Percentiles rank a stretch among this genome's conserved stretches.
Evolutionary conservation across 2,329 filamentous ascomycete genomes (phyloP).

Genomic region (Blumeriella jaapii): DNA sequence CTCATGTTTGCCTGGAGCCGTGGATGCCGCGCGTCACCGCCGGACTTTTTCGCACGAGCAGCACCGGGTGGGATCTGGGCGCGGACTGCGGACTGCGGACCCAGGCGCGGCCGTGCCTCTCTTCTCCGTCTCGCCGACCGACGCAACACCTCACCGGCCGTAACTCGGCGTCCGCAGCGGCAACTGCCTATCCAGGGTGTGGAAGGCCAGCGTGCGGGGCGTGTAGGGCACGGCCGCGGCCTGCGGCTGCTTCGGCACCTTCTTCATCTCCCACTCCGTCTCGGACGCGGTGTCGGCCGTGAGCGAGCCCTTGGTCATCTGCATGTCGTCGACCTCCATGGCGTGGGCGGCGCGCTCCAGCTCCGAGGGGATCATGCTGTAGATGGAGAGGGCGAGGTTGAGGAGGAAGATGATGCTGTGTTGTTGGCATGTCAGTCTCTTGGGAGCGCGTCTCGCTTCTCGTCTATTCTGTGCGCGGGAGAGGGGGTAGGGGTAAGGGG

Average conservation of each 20-base stretch:
- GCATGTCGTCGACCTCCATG: slow-evolving; percentile 37
- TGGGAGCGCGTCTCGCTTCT: neutral
- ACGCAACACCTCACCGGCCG: too few relatives aligned
- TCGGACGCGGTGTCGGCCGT: slow-evolving; percentile 29
- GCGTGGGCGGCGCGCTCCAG: slow-evolving; percentile 36
- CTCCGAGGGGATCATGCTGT: slow-evolving; percentile 35
- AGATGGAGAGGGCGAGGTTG: slow-evolving; percentile 48
- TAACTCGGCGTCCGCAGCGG: slow-evolving; percentile 32
- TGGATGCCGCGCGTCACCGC: too few relatives aligned
- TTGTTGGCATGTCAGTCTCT: slow-evolving; percentile 1
- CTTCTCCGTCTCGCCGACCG: too few relatives aligned
- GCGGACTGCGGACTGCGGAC: too few relatives aligned
- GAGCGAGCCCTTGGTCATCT: slow-evolving; percentile 27
- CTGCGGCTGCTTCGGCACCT: slow-evolving; percentile 33
- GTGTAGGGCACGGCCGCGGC: slow-evolving; percentile 45
- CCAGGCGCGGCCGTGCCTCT: neutral
- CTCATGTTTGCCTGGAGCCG: too few relatives aligned
- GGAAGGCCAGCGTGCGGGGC: slow-evolving; percentile 56
- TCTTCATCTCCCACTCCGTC: slow-evolving; percentile 47
- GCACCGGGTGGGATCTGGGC: too few relatives aligned
- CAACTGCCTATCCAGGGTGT: slow-evolving; percentile 47
- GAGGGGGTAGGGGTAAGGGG: too few relatives aligned
- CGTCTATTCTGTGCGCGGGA: too few relatives aligned
- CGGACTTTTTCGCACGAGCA: too few relatives aligned
- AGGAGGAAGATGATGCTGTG: slow-evolving; percentile 46